Evolutionary conservation across 352 stramenopile genomes (phyloP), one percentile per base, ranked within the genome.

Genomic region (Globisporangium radiosum): DNA sequence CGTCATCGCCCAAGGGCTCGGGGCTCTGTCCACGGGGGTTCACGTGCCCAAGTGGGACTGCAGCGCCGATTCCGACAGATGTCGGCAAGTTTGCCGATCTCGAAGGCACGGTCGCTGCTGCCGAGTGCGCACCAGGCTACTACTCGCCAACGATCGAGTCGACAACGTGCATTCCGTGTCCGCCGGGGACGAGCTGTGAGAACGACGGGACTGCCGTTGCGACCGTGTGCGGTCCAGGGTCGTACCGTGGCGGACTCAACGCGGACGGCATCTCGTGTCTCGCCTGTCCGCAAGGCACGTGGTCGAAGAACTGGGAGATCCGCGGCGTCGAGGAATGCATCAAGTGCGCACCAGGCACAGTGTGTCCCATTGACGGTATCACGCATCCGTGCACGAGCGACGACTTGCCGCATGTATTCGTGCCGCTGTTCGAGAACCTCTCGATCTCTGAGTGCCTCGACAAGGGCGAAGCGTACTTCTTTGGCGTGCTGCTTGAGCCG

Each of bases 251-350:
- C 2, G 92, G 75, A 47, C 60, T 97, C 1, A 70, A 71, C 1
- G 81, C 73, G n/a, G 92, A 98, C 68, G 91, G 87, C 13, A 62
- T 97, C 40, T 85, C 91, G 8, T 98, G 95, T 66, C 67, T 89
- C 4, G 72, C 84, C 49, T 98, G 90, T 72, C 90, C 94, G 10
- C 85, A 97, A 71, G 96, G 96, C 6, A 98, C 92, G 10, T 99
- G 96, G 96, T 98, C 89, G 14, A 99, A 98, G 73, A 98, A 99
- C 73, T 99, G 95, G 94, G 92, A 98, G 52, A 70, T 99, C 3
- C 85, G 94, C 52, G 88, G 96, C n/a, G 83, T 95, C 39, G 81
- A 90, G 38, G 93, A 98, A 64, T 99, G 96, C 70, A 90, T 78
- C 6, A 73, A 81, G 25, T 99, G 95, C 74, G 82, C 95, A 0